Base-by-base conservation (phyloP, 2,329 filamentous ascomycete species). In the Colletotrichum echinochloae region DNA sequence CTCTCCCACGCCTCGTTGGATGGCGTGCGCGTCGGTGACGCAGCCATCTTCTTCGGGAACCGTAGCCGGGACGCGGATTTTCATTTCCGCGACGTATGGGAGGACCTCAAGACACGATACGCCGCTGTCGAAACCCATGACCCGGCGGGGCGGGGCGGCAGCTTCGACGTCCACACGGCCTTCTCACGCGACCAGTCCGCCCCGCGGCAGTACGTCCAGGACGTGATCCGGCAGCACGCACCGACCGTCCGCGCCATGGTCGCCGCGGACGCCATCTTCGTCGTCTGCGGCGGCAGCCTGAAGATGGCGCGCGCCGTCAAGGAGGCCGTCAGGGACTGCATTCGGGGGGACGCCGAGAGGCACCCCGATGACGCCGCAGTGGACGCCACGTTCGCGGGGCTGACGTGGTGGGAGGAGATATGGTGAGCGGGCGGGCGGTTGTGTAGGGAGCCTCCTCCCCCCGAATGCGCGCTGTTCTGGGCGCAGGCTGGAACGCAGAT, bases 71-170 rank as follows among this genome's bases (percentile, higher is more conserved):
- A 83, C 0, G 88, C 91, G 0, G 96, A 99, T 78, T 98, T 89
- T 81, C 95, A 94, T 81, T 99, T 96, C 78, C 80, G 84, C 6
- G 80, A 90, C 0, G 95, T 98, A 72, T 98, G 94, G 94, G 76
- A 82, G 1, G 49, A 65, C 6, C 54, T 75, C 64, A 23, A 44
- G 51, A 12, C 57, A 6, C 33, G 11, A 23, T 49, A 72, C 56
- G 55, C 60, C n/a, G 57, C 65, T 37, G 28, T 55, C 30, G 37
- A 28, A 35, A 12, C 28, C 48, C 12, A n/a, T 9, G 2, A 76
- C 77, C 75, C 74, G 51, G 30, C 74, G 72, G 39, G 3, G 7
- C 11, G 44, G 20, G 33, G 28, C 23, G 44, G 37, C n/a, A 46
- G 48, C 26, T 52, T 73, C 48, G 37, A 62, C 1, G 76, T 86